These are phyloP conservation scores for Crithidia fasciculata DNA, from an alignment of 208 protist genomes.

Conservation along the genomic window DNA sequence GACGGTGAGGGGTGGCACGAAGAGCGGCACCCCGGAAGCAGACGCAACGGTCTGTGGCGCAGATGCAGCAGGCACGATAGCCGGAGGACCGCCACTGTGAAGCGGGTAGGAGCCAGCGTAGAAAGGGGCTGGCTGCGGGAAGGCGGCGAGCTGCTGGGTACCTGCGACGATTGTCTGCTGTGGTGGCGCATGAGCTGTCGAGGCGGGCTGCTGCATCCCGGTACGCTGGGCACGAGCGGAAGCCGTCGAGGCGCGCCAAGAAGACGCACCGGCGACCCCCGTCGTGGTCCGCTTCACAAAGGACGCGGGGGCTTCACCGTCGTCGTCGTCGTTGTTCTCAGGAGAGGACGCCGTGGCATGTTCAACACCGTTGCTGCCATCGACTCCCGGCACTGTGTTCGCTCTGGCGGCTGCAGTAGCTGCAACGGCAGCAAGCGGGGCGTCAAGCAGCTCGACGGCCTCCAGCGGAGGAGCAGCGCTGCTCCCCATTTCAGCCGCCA, in stretches of 20 bases:
- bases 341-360: no score
- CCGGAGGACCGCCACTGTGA: no score
- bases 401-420: no score
- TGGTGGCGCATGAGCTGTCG: no score
- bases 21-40: conserved; percentile 19
- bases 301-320: background rate
- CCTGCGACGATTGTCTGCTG: no score
- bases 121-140: no score
- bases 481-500: background rate
- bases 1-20: conserved; percentile 37
- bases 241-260: background rate
- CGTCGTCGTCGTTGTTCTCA: background rate
- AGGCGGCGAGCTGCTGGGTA: no score
- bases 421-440: background rate
- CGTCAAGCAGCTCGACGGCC: background rate
- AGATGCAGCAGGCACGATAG: background rate
- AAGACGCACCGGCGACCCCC: background rate
- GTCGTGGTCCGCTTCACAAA: conserved; percentile 21
- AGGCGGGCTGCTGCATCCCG: background rate
- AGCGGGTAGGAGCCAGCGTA: no score
- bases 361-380: no score
- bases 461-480: background rate
- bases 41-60: background rate
- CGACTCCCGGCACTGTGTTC: no score
- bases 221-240: background rate